Evolutionary conservation across 306 rosid genomes (phyloP).

Genomic region (Quercus engelmannii): DNA sequence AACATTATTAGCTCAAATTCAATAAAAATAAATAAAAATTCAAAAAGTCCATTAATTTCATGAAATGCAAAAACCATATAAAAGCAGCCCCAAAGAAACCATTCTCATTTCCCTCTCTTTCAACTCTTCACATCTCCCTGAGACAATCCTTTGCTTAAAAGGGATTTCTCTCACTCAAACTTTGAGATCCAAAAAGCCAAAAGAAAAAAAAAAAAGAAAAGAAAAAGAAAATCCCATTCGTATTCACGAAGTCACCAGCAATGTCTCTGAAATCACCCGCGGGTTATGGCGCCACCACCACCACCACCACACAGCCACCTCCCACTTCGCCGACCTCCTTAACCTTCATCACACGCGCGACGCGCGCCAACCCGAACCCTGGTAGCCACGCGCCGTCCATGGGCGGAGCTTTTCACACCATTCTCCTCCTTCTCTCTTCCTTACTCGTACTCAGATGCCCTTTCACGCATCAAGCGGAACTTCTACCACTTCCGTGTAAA

Average conservation of each 20-base stretch:
- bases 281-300: constrained; percentile 22
- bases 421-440: constrained; percentile 32
- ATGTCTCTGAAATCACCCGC: constrained; percentile 19
- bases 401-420: constrained; percentile 37
- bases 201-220: no score
- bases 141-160: not conserved
- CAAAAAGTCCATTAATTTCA: no score
- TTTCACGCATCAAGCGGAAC: constrained; percentile 32
- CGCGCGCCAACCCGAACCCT: constrained; percentile 24
- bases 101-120: not conserved
- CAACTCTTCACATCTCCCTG: not conserved
- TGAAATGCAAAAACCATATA: no score
- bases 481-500: constrained; percentile 41
- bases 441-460: constrained; percentile 31
- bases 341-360: constrained; percentile 30
- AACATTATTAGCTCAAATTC: no score
- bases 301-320: constrained; percentile 10
- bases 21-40: no score
- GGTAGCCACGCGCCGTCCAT: constrained; percentile 42
- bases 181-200: not conserved
- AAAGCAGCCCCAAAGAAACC: no score
- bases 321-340: not conserved
- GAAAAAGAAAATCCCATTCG: not conserved
- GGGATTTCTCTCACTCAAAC: not conserved
- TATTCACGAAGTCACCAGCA: not conserved